Evolutionary conservation across 768 basidiomycete species (phyloP).

Genomic region (Hypsizygus marmoreus): DNA sequence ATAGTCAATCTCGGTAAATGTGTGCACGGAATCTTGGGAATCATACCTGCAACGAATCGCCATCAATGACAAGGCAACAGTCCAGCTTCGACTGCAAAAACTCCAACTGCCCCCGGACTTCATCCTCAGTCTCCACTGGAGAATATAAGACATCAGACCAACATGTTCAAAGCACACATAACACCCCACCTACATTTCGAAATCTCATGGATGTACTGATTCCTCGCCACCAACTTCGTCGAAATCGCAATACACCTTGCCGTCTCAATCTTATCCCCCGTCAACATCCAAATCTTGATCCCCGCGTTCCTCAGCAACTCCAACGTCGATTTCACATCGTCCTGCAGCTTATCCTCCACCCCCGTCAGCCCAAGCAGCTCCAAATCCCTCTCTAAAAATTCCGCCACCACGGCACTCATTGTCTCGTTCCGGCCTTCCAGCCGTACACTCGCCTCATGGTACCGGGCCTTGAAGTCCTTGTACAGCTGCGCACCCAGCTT

Average conservation of each 20-base stretch:
- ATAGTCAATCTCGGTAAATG: neutral
- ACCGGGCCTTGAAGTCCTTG: slow-evolving; percentile 65
- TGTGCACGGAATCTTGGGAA: neutral
- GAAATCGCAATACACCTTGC: slow-evolving; percentile 98
- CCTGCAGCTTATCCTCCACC: slow-evolving; percentile 99
- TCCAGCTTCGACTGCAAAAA: slow-evolving; percentile 94
- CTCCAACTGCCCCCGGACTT: slow-evolving; percentile 86
- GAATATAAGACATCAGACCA: slow-evolving; percentile 2
- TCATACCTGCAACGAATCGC: slow-evolving; percentile 88
- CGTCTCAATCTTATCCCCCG: slow-evolving; percentile 99
- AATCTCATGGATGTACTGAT: slow-evolving; percentile 97
- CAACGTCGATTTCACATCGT: slow-evolving; percentile 92
- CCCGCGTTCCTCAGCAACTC: slow-evolving; percentile 94
- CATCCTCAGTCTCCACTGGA: slow-evolving; percentile 83
- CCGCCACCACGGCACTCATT: slow-evolving; percentile 71
- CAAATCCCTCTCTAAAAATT: slow-evolving; percentile 83
- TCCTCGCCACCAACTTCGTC: slow-evolving; percentile 91
- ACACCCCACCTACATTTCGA: slow-evolving; percentile 69
- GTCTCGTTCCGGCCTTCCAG: slow-evolving; percentile 82
- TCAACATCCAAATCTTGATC: slow-evolving; percentile 99
- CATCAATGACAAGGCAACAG: slow-evolving; percentile 98
- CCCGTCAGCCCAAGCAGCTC: slow-evolving; percentile 94
- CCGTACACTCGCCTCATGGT: slow-evolving; percentile 78
- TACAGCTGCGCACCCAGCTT: slow-evolving; percentile 70
- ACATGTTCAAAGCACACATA: slow-evolving; percentile 1